Base-by-base conservation (phyloP, 2,329 filamentous ascomycete genomes). In the Ophiocordyceps camponoti-leonardi region DNA sequence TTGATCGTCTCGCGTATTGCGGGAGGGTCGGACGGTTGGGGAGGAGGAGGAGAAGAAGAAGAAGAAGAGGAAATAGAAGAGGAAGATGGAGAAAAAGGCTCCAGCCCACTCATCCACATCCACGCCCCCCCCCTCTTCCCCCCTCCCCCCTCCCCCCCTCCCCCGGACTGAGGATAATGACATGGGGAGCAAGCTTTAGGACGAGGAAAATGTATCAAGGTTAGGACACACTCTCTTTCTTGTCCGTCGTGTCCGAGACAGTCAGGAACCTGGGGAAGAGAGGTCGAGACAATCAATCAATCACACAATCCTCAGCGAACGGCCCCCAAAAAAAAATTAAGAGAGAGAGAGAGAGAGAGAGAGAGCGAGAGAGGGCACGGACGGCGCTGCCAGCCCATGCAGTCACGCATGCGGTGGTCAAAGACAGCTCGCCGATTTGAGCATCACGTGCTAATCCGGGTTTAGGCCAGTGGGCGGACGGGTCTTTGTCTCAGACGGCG, bases 401-500 rank as follows among this genome's bases (percentile, higher is more conserved):
- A 45, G 39, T 41, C 47, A 51, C 49, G 47, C 47, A 44, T 49
- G 49, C 49, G n/a, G n/a, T n/a, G 48, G 46, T 46, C 46, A 40
- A 46, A 42, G 45, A 47, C 41, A 35, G 18, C 37, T 43, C 39
- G 47, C 46, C 45, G 47, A 45, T 49, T 45, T 18, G 41, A 44
- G 45, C 43, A 53, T 58, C 54, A 58, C 56, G 53, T 57, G 54
- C 49, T 35, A 35, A 35, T 35, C 31, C 14, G 31, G 39, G 39
- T 13, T 41, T 22, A 22, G 39, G 39, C 39, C n/a, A 18, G 39
- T 18, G 19, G 39, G 39, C 18, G n/a, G 20, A 41, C 54, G 60
- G 56, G 57, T 56, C 57, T 58, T 60, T 63, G 61, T 63, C 60
- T 63, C 60, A 61, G 54, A 49, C 50, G 44, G 44, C 49, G 46